These are phyloP conservation scores for Spiraea crenata DNA, from an alignment of 331 rosid genomes.

Conservation along the genomic window DNA sequence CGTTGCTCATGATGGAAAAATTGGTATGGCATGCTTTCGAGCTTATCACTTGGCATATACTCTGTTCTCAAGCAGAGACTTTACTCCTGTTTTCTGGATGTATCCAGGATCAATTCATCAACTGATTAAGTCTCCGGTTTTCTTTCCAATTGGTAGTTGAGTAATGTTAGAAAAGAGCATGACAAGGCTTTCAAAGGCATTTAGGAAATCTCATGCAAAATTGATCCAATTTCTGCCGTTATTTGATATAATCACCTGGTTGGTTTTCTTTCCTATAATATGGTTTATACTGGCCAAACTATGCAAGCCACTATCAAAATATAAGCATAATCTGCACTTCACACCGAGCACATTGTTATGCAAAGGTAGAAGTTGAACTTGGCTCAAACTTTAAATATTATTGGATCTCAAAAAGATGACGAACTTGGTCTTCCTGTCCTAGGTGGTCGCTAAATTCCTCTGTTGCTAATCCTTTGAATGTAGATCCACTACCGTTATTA, in stretches of 20 bases:
- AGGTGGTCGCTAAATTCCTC: background rate
- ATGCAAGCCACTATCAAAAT: background rate
- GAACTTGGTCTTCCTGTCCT: background rate
- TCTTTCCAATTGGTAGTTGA: background rate
- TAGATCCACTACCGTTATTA: background rate
- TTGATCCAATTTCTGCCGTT: background rate
- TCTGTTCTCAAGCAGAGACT: background rate
- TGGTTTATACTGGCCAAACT: too few species aligned
- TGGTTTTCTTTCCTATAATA: too few species aligned
- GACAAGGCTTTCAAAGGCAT: background rate
- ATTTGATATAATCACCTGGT: too few species aligned
- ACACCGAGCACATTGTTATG: background rate
- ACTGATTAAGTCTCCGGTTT: background rate
- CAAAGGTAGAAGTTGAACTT: background rate
- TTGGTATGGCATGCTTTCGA: slow-evolving; percentile 48
- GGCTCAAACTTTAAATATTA: background rate
- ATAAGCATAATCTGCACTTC: background rate
- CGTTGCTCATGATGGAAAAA: slow-evolving; percentile 81
- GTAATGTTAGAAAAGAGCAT: background rate
- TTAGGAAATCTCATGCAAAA: background rate
- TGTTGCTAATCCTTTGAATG: background rate
- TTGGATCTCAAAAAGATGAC: background rate
- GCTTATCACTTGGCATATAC: background rate
- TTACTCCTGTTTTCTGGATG: background rate
- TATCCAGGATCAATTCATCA: background rate